Conservation (phyloP, 768 basidiomycete species). For the Auricularia heimuer region DNA sequence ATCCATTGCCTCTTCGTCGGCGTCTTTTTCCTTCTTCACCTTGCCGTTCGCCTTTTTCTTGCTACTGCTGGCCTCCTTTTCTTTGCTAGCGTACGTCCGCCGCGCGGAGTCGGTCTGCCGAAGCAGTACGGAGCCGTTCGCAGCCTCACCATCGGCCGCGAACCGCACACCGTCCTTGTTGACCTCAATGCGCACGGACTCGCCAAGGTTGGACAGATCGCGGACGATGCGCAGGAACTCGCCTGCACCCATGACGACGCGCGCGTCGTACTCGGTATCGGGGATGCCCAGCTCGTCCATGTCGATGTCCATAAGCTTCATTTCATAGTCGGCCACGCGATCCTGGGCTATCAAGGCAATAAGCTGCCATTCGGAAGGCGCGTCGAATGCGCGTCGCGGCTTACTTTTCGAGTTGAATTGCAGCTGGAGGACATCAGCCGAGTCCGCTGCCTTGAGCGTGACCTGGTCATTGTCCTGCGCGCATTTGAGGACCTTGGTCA, state of each 20-base stretch:
- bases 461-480: conserved; percentile 93
- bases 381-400: conserved; percentile 2
- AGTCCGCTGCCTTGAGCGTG: conserved; percentile 84
- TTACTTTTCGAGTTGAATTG: conserved; percentile 84
- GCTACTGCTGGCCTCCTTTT: conserved; percentile 5
- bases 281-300: conserved; percentile 90
- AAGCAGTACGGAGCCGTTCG: conserved; percentile 78
- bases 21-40: conserved; percentile 19
- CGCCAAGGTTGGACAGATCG: conserved; percentile 83
- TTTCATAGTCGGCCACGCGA: conserved; percentile 93
- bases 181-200: conserved; percentile 91
- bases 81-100: conserved; percentile 23
- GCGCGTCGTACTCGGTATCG: conserved; percentile 93
- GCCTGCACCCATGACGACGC: conserved; percentile 71
- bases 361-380: background rate
- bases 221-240: conserved; percentile 92
- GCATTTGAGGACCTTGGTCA: conserved; percentile 94
- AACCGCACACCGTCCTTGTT: conserved; percentile 94
- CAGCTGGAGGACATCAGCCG: conserved; percentile 79
- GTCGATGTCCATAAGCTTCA: conserved; percentile 99
- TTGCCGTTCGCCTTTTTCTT: conserved; percentile 27
- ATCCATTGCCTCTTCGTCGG: conserved; percentile 26
- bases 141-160: conserved; percentile 86
- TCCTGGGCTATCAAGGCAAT: conserved; percentile 53
- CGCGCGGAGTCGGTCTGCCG: conserved; percentile 57